These are phyloP conservation scores for Mycena vulgaris DNA, from an alignment of 768 basidiomycete species.

Conservation along the genomic window DNA sequence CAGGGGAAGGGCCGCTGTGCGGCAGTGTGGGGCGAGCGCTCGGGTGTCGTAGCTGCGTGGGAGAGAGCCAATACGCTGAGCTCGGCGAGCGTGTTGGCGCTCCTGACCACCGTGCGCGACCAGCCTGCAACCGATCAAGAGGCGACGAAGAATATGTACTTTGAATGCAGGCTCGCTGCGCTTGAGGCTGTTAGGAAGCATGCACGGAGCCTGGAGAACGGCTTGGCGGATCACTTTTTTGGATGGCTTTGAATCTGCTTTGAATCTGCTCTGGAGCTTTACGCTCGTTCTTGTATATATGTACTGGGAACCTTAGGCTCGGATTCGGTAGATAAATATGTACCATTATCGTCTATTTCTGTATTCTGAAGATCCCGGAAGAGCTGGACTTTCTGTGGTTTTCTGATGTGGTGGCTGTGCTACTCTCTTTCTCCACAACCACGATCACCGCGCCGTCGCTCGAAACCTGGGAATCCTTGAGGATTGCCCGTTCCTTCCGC, in stretches of 20 bases:
- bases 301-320: too few relatives aligned
- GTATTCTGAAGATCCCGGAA: neutral
- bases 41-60: slow-evolving; percentile 52
- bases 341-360: neutral
- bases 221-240: slow-evolving; percentile 49
- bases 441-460: too few relatives aligned
- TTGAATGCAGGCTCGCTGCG: slow-evolving; percentile 51
- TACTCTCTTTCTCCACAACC: too few relatives aligned
- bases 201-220: slow-evolving; percentile 38
- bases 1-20: slow-evolving; percentile 41
- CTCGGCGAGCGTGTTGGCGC: slow-evolving; percentile 50
- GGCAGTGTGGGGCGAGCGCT: slow-evolving; percentile 51
- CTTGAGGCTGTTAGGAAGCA: slow-evolving; percentile 41
- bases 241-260: slow-evolving; percentile 32
- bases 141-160: slow-evolving; percentile 43
- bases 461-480: too few relatives aligned
- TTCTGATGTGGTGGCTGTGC: too few relatives aligned
- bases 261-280: neutral
- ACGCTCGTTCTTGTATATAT: neutral
- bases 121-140: slow-evolving; percentile 52
- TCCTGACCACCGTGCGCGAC: slow-evolving; percentile 52
- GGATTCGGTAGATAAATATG: slow-evolving; percentile 4
- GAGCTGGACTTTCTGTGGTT: neutral
- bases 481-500: too few relatives aligned
- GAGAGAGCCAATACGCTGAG: slow-evolving; percentile 49